Conservation (phyloP, 148 eudicot species). For the Rhododendron simsii region DNA sequence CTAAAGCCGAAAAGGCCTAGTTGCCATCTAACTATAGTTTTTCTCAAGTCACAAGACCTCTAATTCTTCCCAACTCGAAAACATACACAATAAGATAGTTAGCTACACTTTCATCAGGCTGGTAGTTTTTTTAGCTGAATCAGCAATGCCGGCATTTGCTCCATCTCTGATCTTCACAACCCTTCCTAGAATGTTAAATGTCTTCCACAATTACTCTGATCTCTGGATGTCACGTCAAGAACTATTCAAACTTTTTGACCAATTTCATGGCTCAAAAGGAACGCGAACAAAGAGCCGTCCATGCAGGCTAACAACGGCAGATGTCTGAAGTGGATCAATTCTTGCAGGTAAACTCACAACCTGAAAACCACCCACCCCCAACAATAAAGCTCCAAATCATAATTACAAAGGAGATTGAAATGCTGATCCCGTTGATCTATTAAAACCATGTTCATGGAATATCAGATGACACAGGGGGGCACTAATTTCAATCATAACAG, state of each 20-base stretch:
- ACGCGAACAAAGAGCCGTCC: slow-evolving; percentile 88
- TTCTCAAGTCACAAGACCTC: slow-evolving; percentile 9
- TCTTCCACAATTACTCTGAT: not conserved
- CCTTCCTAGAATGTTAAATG: not conserved
- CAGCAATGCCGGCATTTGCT: not conserved
- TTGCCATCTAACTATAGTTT: not conserved
- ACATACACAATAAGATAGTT: slow-evolving; percentile 3
- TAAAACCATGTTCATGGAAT: not conserved
- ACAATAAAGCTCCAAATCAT: not conserved
- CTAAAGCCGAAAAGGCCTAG: not conserved
- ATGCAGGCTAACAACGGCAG: slow-evolving; percentile 89
- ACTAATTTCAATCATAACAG: not conserved
- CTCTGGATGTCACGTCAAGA: not conserved
- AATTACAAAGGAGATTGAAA: not conserved
- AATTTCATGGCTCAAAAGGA: slow-evolving; percentile 62
- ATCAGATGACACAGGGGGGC: not conserved
- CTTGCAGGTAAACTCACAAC: slow-evolving; percentile 69
- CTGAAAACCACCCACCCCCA: slow-evolving; percentile 36
- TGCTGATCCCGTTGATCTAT: not conserved
- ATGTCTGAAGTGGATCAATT: slow-evolving; percentile 81
- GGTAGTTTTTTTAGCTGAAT: not conserved
- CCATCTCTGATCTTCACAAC: not conserved
- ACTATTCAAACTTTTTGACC: slow-evolving; percentile 11
- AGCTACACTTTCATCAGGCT: not conserved
- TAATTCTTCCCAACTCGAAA: not conserved